Base-by-base conservation (phyloP, 2,329 filamentous ascomycete species). In the Fulvia fulva region DNA sequence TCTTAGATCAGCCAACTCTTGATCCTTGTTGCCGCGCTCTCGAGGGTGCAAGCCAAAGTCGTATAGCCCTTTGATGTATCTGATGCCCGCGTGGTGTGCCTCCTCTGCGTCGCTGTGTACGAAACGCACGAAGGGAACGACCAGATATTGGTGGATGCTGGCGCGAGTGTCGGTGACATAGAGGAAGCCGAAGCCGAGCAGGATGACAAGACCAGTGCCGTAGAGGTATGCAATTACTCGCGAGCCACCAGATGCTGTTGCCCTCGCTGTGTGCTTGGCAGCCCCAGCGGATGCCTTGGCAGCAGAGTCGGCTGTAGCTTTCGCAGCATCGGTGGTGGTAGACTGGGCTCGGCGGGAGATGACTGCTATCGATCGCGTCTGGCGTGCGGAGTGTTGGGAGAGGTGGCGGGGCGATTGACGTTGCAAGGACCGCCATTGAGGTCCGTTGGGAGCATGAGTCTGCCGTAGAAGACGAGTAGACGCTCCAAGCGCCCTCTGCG, bases 61-160 rank as follows among this genome's bases (percentile, higher is more conserved):
- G 75, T 94, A 88, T 19, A 96, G 81, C 1, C 78, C 76, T 75
- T 89, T 89, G 69, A 99, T 78, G 6, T 85, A 80, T 37, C 81
- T 77, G 2, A 90, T 91, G 52, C 90, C 89, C 22, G 82, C 80
- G 69, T 95, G 87, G 73, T 99, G 94, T n/a, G 93, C 94, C 41
- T 96, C 91, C 74, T 99, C 94, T 58, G 88, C 88, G 67, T 94
- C 89, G 4, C 87, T 81, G 73, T 84, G 88, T 58, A 89, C 58
- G 53, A 80, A 75, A 51, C 90, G 86, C 4, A 94, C 71, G 19
- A 86, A 70, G 0, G 83, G 88, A 1, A 89, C 76, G 19, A 80
- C 73, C 19, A 81, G 70, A 71, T 78, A 82, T 72, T 77, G 73
- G 68, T 83, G 81, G 23, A 82, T 68, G 65, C 78, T 77, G 5